Base-by-base conservation (phyloP, 768 basidiomycete species). In the Serendipita indica region DNA sequence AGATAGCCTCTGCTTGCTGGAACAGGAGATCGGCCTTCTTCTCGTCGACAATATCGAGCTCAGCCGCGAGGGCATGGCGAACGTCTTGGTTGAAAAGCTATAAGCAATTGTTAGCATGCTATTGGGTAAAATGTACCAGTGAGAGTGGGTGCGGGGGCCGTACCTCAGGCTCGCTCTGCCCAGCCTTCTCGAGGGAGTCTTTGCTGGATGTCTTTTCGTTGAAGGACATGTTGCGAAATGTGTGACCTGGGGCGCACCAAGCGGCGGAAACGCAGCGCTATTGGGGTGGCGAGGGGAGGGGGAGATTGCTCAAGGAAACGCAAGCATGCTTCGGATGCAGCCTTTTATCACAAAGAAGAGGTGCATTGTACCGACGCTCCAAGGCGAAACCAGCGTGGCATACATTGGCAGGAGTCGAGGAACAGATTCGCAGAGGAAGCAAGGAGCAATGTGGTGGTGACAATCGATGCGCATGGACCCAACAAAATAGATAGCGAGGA, bases 1-100 rank as follows among this genome's bases (percentile, higher is more conserved):
- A 35, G 34, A 57, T 57, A n/a, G 28, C 32, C 34, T 57, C 57
- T 16, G 57, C 57, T 37, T 57, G 57, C 35, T 57, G 57, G 57
- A 57, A 57, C 18, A 57, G 33, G 57, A 57, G 33, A 22, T 39
- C 33, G 34, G 57, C 57, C 57, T 57, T 34, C 33, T 57, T 57
- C 57, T 57, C 57, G 22, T 57, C 57, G 20, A 32, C 30, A 37
- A 57, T 57, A 20, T 57, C 57, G 7, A 57, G 37, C 37, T 39
- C 57, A n/a, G 33, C 33, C 28, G 37, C 57, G 57, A 57, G 33
- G 57, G 37, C 57, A 35, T 57, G 33, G 57, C 33, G 57, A 20
- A 57, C 57, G 18, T 57, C 57, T 27, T n/a, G n/a, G 12, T 33
- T 39, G 57, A 57, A 57, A 28, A 54, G 49, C 49, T 54, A 54